These are phyloP conservation scores for Curvularia hawaiiensis DNA, from an alignment of 2,329 filamentous ascomycete species.

Conservation along the genomic window DNA sequence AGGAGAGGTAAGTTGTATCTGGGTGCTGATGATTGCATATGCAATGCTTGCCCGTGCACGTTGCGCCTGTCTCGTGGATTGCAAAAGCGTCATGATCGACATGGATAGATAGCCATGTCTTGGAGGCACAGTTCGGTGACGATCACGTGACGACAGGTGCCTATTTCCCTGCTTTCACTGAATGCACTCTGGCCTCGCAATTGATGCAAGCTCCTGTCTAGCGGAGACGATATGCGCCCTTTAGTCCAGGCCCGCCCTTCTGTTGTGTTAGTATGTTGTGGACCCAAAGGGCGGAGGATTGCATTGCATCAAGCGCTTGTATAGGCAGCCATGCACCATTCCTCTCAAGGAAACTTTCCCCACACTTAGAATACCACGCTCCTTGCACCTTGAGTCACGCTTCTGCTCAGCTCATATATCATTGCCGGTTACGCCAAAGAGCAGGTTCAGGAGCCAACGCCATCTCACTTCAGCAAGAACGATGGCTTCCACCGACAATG, in stretches of 20 bases:
- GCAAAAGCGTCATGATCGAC: background rate
- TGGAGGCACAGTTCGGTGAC: background rate
- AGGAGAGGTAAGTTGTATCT: background rate
- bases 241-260: background rate
- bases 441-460: background rate
- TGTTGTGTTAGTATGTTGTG: no score
- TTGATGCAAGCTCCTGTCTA: no score
- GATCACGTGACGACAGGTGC: background rate
- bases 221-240: background rate
- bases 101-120: background rate
- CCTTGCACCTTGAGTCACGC: background rate
- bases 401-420: background rate
- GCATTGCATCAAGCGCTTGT: background rate
- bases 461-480: background rate
- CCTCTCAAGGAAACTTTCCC: background rate
- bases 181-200: background rate
- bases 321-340: background rate
- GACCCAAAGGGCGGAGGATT: background rate
- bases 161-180: background rate
- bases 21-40: background rate
- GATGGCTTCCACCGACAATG: slow-evolving; percentile 9
- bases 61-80: background rate
- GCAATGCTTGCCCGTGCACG: background rate
- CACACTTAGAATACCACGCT: background rate
- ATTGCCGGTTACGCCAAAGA: background rate